Evolutionary conservation across 768 basidiomycete species (phyloP).

Genomic region (Amanita muscaria): DNA sequence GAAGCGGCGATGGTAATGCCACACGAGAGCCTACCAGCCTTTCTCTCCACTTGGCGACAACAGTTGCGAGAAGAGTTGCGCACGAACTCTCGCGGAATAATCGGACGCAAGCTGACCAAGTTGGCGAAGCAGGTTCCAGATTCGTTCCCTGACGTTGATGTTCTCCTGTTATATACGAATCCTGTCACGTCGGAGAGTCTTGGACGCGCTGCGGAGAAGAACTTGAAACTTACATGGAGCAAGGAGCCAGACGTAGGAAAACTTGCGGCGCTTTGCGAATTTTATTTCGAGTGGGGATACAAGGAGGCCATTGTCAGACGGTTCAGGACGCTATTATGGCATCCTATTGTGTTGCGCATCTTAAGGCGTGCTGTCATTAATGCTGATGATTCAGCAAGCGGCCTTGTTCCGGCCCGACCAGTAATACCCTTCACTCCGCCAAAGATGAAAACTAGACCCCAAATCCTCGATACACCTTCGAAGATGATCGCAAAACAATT

Average conservation of each 20-base stretch:
- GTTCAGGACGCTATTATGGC: conserved; percentile 79
- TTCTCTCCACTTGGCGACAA: conserved; percentile 56
- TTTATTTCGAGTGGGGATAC: conserved; percentile 90
- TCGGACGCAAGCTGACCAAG: conserved; percentile 56
- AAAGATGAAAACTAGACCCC: conserved; percentile 21
- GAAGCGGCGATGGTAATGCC: conserved; percentile 45
- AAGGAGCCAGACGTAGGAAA: conserved; percentile 62
- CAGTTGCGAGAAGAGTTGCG: conserved; percentile 54
- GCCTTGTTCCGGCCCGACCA: background rate
- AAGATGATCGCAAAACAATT: conserved; percentile 52
- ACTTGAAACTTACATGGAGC: conserved; percentile 31
- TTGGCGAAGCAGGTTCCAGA: conserved; percentile 57
- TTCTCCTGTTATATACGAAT: conserved; percentile 68
- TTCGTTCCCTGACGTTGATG: conserved; percentile 63
- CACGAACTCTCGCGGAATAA: conserved; percentile 55
- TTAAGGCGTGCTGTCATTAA: conserved; percentile 58
- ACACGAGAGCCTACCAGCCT: conserved; percentile 36
- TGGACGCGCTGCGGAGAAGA: conserved; percentile 29
- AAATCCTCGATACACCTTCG: conserved; percentile 37
- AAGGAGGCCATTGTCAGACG: conserved; percentile 75
- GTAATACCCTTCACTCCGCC: conserved; percentile 30
- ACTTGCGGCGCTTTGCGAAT: conserved; percentile 75
- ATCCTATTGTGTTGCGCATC: conserved; percentile 58
- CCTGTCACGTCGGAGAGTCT: conserved; percentile 68
- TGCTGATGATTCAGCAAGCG: conserved; percentile 27